Base-by-base conservation (phyloP, 2,329 filamentous ascomycete genomes). In the Fusarium sublunatum region DNA sequence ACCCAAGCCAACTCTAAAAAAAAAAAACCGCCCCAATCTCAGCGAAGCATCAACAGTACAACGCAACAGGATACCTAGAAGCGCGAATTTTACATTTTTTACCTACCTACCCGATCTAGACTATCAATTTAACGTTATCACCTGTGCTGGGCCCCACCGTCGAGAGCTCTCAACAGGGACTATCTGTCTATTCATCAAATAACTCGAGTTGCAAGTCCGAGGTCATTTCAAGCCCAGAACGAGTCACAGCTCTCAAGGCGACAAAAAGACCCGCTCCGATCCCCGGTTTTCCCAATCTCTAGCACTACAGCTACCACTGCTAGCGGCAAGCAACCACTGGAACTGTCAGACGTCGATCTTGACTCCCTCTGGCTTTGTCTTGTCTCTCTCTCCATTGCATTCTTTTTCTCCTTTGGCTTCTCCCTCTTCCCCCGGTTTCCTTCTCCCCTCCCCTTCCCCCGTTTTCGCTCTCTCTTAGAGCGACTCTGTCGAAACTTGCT, bases 271-370 rank as follows among this genome's bases (percentile, higher is more conserved):
- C 56, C 61, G 61, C 61, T 60, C 57, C 32, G 45, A 52, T 61
- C 46, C 59, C 58, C 58, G 26, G 45, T 61, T 61, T 40, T 40
- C 29, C 7, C 41, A 60, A 61, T 41, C 40, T 57, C 50, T 47
- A 38, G 42, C 53, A 41, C 43, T 52, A 19, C 19, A 58, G 56
- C 34, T 34, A n/a, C 10, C 31, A 34, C 31, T 24, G 13, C 36
- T 38, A 38, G 36, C 24, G 36, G 35, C 15, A 36, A 66, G 58
- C 52, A 66, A 61, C 61, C 53, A 47, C 48, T 53, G 31, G 12
- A 46, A 49, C 53, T 46, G 52, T 56, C 62, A 51, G 60, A 11
- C 65, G 65, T 66, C 53, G 64, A 67, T 67, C 64, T 67, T 61
- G 55, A 58, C 56, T 57, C 47, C 42, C 53, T 57, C 50, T 58